phyloP scores from a whole-genome alignment of 2,329 filamentous ascomycete species.

The Aureobasidium sp. region DNA sequence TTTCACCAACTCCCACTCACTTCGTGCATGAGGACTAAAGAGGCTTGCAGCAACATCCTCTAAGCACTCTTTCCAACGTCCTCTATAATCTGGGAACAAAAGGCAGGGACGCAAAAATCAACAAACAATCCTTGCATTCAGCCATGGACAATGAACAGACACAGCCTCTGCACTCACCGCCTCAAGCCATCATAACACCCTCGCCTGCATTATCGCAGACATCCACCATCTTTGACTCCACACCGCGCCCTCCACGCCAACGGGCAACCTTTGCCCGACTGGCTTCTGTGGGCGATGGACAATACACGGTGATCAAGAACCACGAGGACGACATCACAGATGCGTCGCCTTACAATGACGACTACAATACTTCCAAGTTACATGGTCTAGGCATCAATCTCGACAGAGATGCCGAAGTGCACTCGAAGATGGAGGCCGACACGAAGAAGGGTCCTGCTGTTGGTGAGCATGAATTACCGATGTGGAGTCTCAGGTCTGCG shows the following conservation, averaged over 20 bases:
- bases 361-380: neutral
- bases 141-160: neutral
- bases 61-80: neutral
- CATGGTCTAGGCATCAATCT: constrained; percentile 1
- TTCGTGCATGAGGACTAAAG: neutral
- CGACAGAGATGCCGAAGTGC: neutral
- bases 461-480: neutral
- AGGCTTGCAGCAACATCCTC: neutral
- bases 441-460: neutral
- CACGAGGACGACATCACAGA: constrained; percentile 10
- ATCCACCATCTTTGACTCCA: constrained; percentile 2
- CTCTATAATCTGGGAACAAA: neutral
- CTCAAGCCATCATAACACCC: neutral
- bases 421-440: neutral
- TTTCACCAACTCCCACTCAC: neutral
- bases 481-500: neutral
- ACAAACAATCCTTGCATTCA: neutral
- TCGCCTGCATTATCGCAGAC: constrained; percentile 4
- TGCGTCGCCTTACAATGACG: neutral
- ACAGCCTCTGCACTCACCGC: neutral
- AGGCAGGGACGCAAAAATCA: neutral
- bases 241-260: constrained; percentile 2
- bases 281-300: constrained; percentile 9
- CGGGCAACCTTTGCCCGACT: constrained; percentile 12
- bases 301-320: constrained; percentile 10